Evolutionary conservation across 495 filamentous ascomycete genomes (phyloP), one percentile per base, ranked within the genome.

Genomic region (Trichoderma parareesei): DNA sequence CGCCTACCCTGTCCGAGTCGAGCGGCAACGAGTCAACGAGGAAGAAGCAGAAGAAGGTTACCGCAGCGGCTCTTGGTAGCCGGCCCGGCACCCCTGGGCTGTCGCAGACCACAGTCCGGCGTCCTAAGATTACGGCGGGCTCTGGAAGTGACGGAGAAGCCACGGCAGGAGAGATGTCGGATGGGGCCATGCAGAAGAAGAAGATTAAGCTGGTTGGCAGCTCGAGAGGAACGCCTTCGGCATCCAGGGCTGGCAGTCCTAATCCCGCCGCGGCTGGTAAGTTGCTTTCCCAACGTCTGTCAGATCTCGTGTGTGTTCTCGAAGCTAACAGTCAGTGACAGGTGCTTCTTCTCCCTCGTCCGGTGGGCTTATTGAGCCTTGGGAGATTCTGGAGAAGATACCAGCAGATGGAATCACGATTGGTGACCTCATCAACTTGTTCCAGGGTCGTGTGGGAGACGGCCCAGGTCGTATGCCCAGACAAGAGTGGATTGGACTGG

Each of bases 1-100:
- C 93, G 38, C 91, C 93, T 7, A 87, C 90, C 68, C 81, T 87
- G 20, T 97, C 94, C 13, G 82, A 97, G 70, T 88, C 90, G 18
- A 95, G 91, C 76, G 95, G 92, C 60, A 93, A 89, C 66, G 94
- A 98, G 71, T 89, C 89, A 1, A 84, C 86, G 33, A 90, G 90
- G 49, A 96, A 96, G 79, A 97, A 96, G 83, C 80, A 83, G 46
- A 96, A 94, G 77, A 90, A 87, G 71, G 85, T 85, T 66, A 70
- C 69, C n/a, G 69, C 71, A 44, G 73, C 80, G 6, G 77, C 83
- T 5, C 61, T 74, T 35, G 69, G 75, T 2, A 76, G 75, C 60
- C 78, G 79, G 10, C 76, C 79, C 16, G 79, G 77, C 16, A 82
- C 86, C 7, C 83, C 87, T 65, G 40, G 38, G 11, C 41, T 63